Percentiles rank a stretch among this genome's conserved stretches.
Conservation (phyloP, 192 early-diverging fungal species). For the Cetraspora pellucida region DNA sequence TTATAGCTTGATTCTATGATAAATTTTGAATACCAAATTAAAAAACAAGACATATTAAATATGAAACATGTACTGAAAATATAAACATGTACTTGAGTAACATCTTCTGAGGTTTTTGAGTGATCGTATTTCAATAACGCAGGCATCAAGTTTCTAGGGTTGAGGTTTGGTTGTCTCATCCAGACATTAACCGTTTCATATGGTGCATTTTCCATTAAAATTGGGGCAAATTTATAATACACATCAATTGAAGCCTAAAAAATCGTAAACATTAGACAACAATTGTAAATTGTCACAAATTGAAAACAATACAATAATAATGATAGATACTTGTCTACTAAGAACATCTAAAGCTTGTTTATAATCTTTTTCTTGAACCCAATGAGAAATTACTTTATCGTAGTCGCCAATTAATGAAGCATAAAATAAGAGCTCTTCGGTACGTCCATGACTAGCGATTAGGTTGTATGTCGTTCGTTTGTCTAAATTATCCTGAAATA, state of each 20-base stretch:
- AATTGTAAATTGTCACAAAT: neutral
- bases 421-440: slow-evolving; percentile 79
- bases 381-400: slow-evolving; percentile 83
- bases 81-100: slow-evolving; percentile 37
- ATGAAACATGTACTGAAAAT: slow-evolving; percentile 26
- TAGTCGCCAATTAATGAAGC: slow-evolving; percentile 84
- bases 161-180: slow-evolving; percentile 83
- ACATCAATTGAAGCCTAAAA: slow-evolving; percentile 68
- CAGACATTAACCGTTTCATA: slow-evolving; percentile 83
- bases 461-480: slow-evolving; percentile 77
- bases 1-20: slow-evolving; percentile 79
- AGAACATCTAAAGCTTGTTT: slow-evolving; percentile 76
- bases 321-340: slow-evolving; percentile 65
- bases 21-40: slow-evolving; percentile 17
- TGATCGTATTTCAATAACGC: slow-evolving; percentile 84
- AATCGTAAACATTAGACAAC: neutral
- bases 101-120: slow-evolving; percentile 37
- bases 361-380: slow-evolving; percentile 79
- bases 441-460: slow-evolving; percentile 84
- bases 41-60: neutral
- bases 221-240: slow-evolving; percentile 87
- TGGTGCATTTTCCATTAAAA: slow-evolving; percentile 83
- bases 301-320: neutral
- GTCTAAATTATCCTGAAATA: slow-evolving; percentile 56
- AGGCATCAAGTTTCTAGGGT: slow-evolving; percentile 84